phyloP scores from a whole-genome alignment of 2,329 filamentous ascomycete genomes.

The Reticulascus tulasneorum region DNA sequence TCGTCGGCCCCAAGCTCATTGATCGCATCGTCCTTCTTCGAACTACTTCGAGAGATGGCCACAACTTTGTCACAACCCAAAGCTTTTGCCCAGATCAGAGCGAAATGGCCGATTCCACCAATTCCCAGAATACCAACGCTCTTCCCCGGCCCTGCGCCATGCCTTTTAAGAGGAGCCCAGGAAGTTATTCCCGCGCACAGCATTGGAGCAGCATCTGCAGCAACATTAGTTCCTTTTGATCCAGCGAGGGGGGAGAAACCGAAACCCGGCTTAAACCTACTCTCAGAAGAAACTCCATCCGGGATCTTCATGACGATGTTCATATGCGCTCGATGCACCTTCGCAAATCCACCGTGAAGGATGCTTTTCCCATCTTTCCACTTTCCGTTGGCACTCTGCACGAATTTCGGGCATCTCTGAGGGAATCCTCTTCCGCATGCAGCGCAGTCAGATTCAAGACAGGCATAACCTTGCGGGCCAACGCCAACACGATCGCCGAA shows the following conservation, averaged over 20 bases:
- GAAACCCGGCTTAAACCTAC: too few species aligned
- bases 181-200: slow-evolving; percentile 67
- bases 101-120: slow-evolving; percentile 66
- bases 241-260: too few species aligned
- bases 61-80: slow-evolving; percentile 57
- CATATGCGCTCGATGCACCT: slow-evolving; percentile 28
- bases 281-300: slow-evolving; percentile 30
- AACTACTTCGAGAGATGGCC: slow-evolving; percentile 49
- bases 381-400: slow-evolving; percentile 37
- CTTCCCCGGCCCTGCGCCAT: slow-evolving; percentile 63
- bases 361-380: slow-evolving; percentile 33
- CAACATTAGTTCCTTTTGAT: too few species aligned
- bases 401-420: slow-evolving; percentile 26
- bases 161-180: slow-evolving; percentile 57
- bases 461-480: slow-evolving; percentile 54
- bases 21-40: slow-evolving; percentile 50
- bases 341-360: slow-evolving; percentile 45
- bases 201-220: slow-evolving; percentile 61
- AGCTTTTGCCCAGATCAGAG: slow-evolving; percentile 63
- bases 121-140: slow-evolving; percentile 63
- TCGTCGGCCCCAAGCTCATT: slow-evolving; percentile 54
- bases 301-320: slow-evolving; percentile 53
- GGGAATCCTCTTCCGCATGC: slow-evolving; percentile 34
- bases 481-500: slow-evolving; percentile 56
- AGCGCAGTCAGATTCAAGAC: slow-evolving; percentile 36